A percentile compares a stretch with the other conserved stretches of the same genome.
phyloP scores from a whole-genome alignment of 2,329 filamentous ascomycete species.

The Claviceps arundinis region DNA sequence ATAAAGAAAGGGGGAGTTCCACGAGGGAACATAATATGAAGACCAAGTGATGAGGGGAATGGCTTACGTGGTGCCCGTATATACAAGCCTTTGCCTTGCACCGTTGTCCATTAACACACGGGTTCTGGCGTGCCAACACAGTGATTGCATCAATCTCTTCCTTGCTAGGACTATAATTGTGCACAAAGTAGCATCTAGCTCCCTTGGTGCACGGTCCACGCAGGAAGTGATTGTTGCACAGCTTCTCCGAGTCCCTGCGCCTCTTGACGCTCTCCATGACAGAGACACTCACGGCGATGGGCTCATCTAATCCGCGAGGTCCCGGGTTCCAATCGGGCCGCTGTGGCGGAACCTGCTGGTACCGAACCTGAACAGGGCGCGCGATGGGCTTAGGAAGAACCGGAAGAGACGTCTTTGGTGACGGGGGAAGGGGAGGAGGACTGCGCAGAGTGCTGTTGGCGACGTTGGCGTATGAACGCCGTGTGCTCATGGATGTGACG shows the following conservation, averaged over 20 bases:
- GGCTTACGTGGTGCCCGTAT: constrained; percentile 48
- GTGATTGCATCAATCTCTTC: constrained; percentile 45
- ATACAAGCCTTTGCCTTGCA: constrained; percentile 46
- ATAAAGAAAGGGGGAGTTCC: not conserved
- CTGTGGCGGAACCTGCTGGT: constrained; percentile 14
- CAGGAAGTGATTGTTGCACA: constrained; percentile 51
- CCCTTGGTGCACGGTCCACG: constrained; percentile 42
- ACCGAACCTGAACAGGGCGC: constrained; percentile 6
- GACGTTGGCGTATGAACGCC: constrained; percentile 26
- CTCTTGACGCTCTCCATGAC: constrained; percentile 43
- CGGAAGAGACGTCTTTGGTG: constrained; percentile 28
- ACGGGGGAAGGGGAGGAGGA: constrained; percentile 20
- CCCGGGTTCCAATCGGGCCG: constrained; percentile 38
- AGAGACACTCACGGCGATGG: constrained; percentile 30
- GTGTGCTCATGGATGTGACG: constrained; percentile 5
- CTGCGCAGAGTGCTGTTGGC: constrained; percentile 24
- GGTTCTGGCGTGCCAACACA: constrained; percentile 42
- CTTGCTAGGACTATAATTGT: constrained; percentile 37
- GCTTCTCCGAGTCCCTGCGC: constrained; percentile 39
- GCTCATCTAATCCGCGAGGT: constrained; percentile 39
- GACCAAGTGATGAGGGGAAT: not conserved
- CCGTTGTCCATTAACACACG: constrained; percentile 43
- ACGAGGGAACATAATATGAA: not conserved
- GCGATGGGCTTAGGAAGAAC: constrained; percentile 17
- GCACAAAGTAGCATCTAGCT: constrained; percentile 42